Conservation (phyloP, 2,329 filamentous ascomycete species). For the Whalleya microplaca region DNA sequence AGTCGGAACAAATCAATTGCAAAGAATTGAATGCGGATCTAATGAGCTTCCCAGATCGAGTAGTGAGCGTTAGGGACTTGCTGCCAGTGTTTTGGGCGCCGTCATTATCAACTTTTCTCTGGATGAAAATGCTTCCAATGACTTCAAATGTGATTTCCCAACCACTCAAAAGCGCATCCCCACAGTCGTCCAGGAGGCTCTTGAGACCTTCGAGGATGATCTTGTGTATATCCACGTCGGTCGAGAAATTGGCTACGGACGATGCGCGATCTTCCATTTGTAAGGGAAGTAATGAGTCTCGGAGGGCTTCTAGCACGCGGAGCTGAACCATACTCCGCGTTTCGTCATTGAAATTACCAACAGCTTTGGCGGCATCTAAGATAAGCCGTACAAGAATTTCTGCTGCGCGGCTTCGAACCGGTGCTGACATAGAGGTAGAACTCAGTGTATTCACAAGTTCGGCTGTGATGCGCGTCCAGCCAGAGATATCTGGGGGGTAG, state of each 20-base stretch:
- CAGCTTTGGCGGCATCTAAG: constrained; percentile 60
- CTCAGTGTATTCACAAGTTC: constrained; percentile 58
- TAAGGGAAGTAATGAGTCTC: constrained; percentile 62
- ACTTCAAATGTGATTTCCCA: constrained; percentile 89
- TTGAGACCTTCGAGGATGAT: constrained; percentile 80
- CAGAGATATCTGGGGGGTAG: constrained; percentile 67
- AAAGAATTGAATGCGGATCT: constrained; percentile 86
- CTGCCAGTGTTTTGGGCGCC: constrained; percentile 35
- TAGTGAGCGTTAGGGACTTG: constrained; percentile 46
- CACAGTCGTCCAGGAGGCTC: constrained; percentile 82
- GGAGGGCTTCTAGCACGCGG: constrained; percentile 70
- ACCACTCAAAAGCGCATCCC: constrained; percentile 78
- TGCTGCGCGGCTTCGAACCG: constrained; percentile 63
- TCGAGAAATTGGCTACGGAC: constrained; percentile 62
- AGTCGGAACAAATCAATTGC: constrained; percentile 94
- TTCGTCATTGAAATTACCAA: constrained; percentile 55
- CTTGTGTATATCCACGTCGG: constrained; percentile 79
- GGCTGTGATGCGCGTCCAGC: constrained; percentile 71
- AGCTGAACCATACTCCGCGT: constrained; percentile 66
- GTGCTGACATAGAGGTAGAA: constrained; percentile 50
- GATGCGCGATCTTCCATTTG: constrained; percentile 55
- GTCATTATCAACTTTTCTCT: constrained; percentile 41
- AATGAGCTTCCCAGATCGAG: constrained; percentile 74
- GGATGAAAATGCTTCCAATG: constrained; percentile 78
- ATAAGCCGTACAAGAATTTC: constrained; percentile 65